phyloP scores from a whole-genome alignment of 2,329 filamentous ascomycete genomes.

The Cadophora sp. region DNA sequence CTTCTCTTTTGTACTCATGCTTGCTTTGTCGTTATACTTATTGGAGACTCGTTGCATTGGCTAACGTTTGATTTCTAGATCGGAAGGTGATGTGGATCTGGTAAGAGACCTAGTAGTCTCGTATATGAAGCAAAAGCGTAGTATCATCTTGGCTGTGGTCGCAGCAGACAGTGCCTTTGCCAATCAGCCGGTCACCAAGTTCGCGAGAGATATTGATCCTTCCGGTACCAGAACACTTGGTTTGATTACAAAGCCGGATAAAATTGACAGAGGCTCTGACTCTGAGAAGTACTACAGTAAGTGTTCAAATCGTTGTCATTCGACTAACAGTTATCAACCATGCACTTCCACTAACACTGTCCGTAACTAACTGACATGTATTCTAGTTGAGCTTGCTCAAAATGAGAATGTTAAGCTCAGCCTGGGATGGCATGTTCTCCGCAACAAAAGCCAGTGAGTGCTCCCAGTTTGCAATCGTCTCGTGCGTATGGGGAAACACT shows the following conservation, averaged over 20 bases:
- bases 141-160: constrained; percentile 52
- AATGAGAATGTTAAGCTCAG: constrained; percentile 49
- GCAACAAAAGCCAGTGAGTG: constrained; percentile 48
- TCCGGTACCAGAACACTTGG: constrained; percentile 46
- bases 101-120: constrained; percentile 25
- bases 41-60: not conserved
- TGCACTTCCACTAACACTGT: too few species aligned
- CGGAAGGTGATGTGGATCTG: constrained; percentile 31
- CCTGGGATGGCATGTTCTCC: constrained; percentile 55
- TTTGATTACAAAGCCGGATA: constrained; percentile 54
- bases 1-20: not conserved
- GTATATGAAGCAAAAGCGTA: constrained; percentile 50
- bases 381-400: constrained; percentile 41
- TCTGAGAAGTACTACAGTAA: constrained; percentile 42
- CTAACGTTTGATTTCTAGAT: constrained; percentile 18
- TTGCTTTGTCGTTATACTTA: not conserved
- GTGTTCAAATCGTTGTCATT: not conserved
- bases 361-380: not conserved
- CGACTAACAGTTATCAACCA: too few species aligned
- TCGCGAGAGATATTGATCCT: constrained; percentile 44
- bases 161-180: constrained; percentile 49
- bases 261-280: constrained; percentile 43
- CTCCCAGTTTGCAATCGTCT: too few species aligned
- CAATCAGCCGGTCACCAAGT: constrained; percentile 47
- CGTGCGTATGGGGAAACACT: too few species aligned